phyloP scores from a whole-genome alignment of 208 protist species.

The Crithidia bombi region DNA sequence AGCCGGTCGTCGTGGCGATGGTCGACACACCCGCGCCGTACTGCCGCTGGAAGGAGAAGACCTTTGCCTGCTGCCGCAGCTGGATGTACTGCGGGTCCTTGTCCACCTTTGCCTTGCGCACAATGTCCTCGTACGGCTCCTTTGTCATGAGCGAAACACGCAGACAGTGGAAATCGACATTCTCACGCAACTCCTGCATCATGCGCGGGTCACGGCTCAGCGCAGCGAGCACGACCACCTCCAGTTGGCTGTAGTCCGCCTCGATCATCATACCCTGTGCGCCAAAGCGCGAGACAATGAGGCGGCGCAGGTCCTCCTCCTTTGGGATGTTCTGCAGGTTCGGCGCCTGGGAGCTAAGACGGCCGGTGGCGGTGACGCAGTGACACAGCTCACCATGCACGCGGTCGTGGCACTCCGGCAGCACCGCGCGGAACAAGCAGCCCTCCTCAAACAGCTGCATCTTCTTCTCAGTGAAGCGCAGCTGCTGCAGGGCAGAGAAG shows the following conservation, averaged over 20 bases:
- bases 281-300: conserved; percentile 88
- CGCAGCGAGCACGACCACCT: conserved; percentile 90
- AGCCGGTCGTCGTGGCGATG: conserved; percentile 85
- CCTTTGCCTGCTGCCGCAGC: conserved; percentile 92
- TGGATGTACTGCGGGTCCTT: conserved; percentile 89
- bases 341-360: conserved; percentile 88
- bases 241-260: conserved; percentile 91
- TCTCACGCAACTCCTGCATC: conserved; percentile 85
- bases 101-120: conserved; percentile 81
- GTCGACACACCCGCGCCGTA: conserved; percentile 87
- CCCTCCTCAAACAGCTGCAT: conserved; percentile 91
- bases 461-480: conserved; percentile 92
- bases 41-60: conserved; percentile 92
- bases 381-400: conserved; percentile 91
- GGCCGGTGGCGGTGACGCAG: conserved; percentile 87
- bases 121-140: conserved; percentile 88
- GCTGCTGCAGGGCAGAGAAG: conserved; percentile 89
- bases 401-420: conserved; percentile 82
- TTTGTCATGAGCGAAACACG: conserved; percentile 91
- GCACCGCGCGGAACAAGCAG: conserved; percentile 85
- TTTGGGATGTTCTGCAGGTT: conserved; percentile 92
- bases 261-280: conserved; percentile 86
- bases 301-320: conserved; percentile 81
- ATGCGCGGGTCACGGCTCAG: conserved; percentile 86
- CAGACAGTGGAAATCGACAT: conserved; percentile 91